A percentile compares a stretch with the other conserved stretches of the same genome.
Evolutionary conservation across 2,329 filamentous ascomycete species (phyloP).

Genomic region (Elsinoe ampelina): DNA sequence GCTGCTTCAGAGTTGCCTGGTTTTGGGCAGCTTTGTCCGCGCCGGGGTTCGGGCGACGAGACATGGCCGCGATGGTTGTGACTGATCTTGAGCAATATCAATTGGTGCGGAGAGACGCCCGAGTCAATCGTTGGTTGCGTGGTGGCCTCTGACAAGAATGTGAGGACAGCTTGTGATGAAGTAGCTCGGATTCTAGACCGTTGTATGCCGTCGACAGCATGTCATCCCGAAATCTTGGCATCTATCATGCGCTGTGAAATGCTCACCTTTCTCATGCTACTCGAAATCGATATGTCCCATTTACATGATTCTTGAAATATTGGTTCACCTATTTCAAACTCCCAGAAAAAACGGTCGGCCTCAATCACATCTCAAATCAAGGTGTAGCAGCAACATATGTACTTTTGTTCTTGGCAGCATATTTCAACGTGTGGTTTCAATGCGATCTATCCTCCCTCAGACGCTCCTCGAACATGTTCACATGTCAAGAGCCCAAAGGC

Average conservation of each 20-base stretch:
- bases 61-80: constrained; percentile 48
- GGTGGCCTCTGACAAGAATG: neutral
- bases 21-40: constrained; percentile 89
- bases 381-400: no score
- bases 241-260: neutral
- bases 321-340: no score
- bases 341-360: no score
- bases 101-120: neutral
- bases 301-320: no score
- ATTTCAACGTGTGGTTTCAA: no score
- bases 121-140: neutral
- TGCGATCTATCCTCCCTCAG: no score
- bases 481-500: no score
- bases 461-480: no score
- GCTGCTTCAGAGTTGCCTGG: constrained; percentile 82
- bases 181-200: neutral
- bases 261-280: no score
- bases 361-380: no score
- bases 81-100: neutral
- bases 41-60: constrained; percentile 67
- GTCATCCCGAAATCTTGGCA: constrained; percentile 8
- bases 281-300: no score
- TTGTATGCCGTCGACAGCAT: neutral
- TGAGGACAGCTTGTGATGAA: neutral
- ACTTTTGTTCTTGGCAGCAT: no score